Conservation (phyloP, 345 rosid species). For the Hirschfeldia incana region DNA sequence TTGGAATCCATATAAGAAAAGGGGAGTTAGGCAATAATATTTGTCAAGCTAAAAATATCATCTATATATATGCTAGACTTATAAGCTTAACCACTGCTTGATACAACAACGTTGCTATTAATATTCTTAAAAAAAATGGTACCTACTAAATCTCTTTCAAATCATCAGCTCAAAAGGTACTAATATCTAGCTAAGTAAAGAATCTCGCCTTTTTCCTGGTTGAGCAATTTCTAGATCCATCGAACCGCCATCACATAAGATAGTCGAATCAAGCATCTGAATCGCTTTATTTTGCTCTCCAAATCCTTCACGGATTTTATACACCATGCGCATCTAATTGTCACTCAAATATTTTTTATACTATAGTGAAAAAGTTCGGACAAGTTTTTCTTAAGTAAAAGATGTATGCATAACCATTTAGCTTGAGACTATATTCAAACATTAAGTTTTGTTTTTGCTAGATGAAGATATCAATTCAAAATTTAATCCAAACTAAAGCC, state of each 20-base stretch:
- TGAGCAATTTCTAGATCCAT: constrained; percentile 35
- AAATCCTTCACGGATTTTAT: constrained; percentile 34
- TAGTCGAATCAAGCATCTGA: constrained; percentile 39
- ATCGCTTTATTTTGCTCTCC: constrained; percentile 30
- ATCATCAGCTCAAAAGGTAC: constrained; percentile 27
- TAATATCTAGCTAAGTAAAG: constrained; percentile 38
- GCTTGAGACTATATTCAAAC: neutral
- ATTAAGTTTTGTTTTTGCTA: neutral
- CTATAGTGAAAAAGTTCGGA: neutral
- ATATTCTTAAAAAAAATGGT: neutral
- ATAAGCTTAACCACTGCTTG: constrained; percentile 13
- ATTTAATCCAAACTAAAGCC: neutral
- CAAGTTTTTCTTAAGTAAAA: neutral
- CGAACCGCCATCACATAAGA: constrained; percentile 25
- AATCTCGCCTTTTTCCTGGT: constrained; percentile 25
- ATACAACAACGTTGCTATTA: constrained; percentile 23
- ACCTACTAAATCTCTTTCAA: constrained; percentile 35
- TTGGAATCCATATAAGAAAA: neutral
- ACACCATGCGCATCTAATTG: constrained; percentile 16
- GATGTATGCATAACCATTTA: constrained; percentile 12
- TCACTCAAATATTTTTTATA: constrained; percentile 6
- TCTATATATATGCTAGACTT: neutral
- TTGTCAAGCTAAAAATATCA: constrained; percentile 7
- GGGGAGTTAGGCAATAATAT: constrained; percentile 15
- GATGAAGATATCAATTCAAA: neutral